Evolutionary conservation across 352 stramenopile species (phyloP).

Genomic region (Globisporangium cylindrosporum): DNA sequence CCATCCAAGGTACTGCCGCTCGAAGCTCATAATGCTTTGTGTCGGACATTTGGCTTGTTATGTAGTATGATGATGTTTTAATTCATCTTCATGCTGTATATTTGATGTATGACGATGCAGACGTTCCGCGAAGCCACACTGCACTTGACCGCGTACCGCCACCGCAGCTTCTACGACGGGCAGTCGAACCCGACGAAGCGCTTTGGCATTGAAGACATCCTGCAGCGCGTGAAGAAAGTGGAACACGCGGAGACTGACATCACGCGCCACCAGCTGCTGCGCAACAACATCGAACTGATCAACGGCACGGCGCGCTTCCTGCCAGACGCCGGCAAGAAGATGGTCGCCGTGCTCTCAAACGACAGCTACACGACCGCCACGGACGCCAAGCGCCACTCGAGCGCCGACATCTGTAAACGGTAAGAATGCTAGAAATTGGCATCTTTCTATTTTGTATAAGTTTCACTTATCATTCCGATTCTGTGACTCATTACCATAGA

Average conservation of each 20-base stretch:
- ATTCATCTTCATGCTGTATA: background rate
- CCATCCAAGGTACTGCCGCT: slow-evolving; percentile 59
- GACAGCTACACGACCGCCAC: slow-evolving; percentile 77
- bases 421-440: slow-evolving; percentile 16
- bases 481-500: slow-evolving; percentile 20
- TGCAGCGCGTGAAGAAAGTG: slow-evolving; percentile 83
- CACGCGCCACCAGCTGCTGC: slow-evolving; percentile 77
- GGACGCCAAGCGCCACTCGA: slow-evolving; percentile 67
- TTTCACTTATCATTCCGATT: background rate
- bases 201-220: slow-evolving; percentile 78
- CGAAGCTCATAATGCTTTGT: background rate
- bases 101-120: slow-evolving; percentile 22
- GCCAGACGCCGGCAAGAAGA: slow-evolving; percentile 59
- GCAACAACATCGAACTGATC: slow-evolving; percentile 80
- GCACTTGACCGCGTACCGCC: slow-evolving; percentile 85
- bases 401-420: slow-evolving; percentile 84
- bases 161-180: slow-evolving; percentile 87
- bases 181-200: slow-evolving; percentile 61
- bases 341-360: slow-evolving; percentile 83
- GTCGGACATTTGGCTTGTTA: background rate
- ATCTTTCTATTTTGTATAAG: background rate
- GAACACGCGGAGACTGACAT: slow-evolving; percentile 84
- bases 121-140: slow-evolving; percentile 89
- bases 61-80: background rate
- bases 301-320: slow-evolving; percentile 80